A percentile compares a stretch with the other conserved stretches of the same genome.
phyloP scores from a whole-genome alignment of 106 monocot genomes.

The Acorus calamus region DNA sequence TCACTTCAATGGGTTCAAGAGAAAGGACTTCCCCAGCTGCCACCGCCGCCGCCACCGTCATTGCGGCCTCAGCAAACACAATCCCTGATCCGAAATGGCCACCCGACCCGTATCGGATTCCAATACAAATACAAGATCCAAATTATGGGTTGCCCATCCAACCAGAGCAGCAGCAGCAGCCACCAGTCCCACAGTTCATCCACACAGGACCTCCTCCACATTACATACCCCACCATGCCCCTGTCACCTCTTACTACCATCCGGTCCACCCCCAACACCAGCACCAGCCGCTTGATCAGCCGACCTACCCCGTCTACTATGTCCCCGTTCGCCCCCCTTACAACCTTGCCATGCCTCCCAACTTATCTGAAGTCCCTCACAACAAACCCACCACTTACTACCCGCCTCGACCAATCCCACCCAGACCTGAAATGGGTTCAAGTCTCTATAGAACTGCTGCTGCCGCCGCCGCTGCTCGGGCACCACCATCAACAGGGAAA shows the following conservation, averaged over 20 bases:
- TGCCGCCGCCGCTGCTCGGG: slow-evolving; percentile 3
- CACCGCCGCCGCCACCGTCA: too few relatives aligned
- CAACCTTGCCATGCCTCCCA: slow-evolving; percentile 13
- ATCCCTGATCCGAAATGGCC: slow-evolving; percentile 7
- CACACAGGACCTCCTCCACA: slow-evolving; percentile 25
- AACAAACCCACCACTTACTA: slow-evolving; percentile 1
- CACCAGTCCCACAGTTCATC: slow-evolving; percentile 32
- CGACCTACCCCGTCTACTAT: slow-evolving; percentile 45
- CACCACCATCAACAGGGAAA: slow-evolving; percentile 5
- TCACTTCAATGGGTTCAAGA: too few relatives aligned
- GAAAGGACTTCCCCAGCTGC: neutral
- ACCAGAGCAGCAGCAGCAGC: slow-evolving; percentile 31
- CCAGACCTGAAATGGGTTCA: slow-evolving; percentile 26
- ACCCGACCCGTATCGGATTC: slow-evolving; percentile 11
- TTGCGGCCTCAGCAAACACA: neutral
- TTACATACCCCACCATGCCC: slow-evolving; percentile 27
- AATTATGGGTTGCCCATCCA: slow-evolving; percentile 17
- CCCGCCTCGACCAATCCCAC: slow-evolving; percentile 2
- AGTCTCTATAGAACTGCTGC: slow-evolving; percentile 37
- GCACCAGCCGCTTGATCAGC: slow-evolving; percentile 21
- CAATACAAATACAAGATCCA: slow-evolving; percentile 15
- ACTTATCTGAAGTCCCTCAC: slow-evolving; percentile 5
- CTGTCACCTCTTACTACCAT: slow-evolving; percentile 47
- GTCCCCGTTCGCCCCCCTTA: slow-evolving; percentile 35
- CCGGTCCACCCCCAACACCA: slow-evolving; percentile 21